phyloP scores from a whole-genome alignment of 768 basidiomycete species.

The Holtermanniella nyarrowii region DNA sequence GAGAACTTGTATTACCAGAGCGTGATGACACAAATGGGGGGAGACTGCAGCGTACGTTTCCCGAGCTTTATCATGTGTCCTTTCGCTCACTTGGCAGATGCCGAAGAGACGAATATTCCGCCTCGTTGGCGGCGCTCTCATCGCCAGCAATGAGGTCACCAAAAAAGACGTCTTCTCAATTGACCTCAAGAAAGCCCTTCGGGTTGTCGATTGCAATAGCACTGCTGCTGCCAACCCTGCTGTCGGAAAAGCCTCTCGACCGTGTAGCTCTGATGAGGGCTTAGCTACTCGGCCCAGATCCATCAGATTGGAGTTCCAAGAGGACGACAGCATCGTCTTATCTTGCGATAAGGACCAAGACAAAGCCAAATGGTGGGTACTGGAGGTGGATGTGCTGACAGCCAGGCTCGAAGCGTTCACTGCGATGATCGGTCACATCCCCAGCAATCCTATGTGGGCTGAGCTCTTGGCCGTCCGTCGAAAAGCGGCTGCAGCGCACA shows the following conservation, averaged over 20 bases:
- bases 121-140: slow-evolving; percentile 42
- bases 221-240: slow-evolving; percentile 10
- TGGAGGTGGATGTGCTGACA: slow-evolving; percentile 3
- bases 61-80: too few relatives aligned
- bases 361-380: slow-evolving; percentile 65
- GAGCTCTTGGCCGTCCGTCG: slow-evolving; percentile 48
- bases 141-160: slow-evolving; percentile 88
- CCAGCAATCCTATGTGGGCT: slow-evolving; percentile 86
- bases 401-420: slow-evolving; percentile 72
- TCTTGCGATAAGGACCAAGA: slow-evolving; percentile 84
- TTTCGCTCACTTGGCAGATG: slow-evolving; percentile 41
- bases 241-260: slow-evolving; percentile 2
- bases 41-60: slow-evolving; percentile 73
- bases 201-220: slow-evolving; percentile 53
- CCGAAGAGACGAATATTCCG: slow-evolving; percentile 69
- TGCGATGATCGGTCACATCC: slow-evolving; percentile 77
- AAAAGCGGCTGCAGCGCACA: not conserved
- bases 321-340: slow-evolving; percentile 59
- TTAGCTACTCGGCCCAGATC: slow-evolving; percentile 46
- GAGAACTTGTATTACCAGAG: slow-evolving; percentile 89
- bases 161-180: slow-evolving; percentile 84
- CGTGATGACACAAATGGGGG: slow-evolving; percentile 81
- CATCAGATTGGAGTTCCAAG: slow-evolving; percentile 61
- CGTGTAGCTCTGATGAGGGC: slow-evolving; percentile 2
- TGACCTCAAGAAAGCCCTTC: slow-evolving; percentile 70